Base-by-base conservation (phyloP, 371 early-diverging fungal species). In the Haplosporangium sp. region DNA sequence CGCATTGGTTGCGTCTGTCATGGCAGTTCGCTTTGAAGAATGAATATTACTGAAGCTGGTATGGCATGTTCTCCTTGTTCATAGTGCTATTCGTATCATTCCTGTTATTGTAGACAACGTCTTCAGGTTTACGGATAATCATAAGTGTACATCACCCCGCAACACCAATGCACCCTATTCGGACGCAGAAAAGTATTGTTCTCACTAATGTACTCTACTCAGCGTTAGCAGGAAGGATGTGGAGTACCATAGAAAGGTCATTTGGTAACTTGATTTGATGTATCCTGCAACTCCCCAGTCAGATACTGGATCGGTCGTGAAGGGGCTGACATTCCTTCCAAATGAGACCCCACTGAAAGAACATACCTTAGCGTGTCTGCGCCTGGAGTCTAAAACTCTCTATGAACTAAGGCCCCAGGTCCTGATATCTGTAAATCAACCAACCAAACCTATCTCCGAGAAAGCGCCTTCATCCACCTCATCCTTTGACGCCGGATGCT, bases 121-220 rank as follows among this genome's bases (percentile, higher is more conserved):
- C 65, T 89, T 9, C 70, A 79, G 41, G 83, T 82, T 18, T 89
- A 83, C 51, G 86, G 87, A 56, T 81, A 86, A 8, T 84, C 87
- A 1, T 83, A 88, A 14, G 74, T 81, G 9, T 87, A 84, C 77
- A 55, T 86, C 18, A 16, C 63, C 0, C 82, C 81, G 11, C 58
- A 69, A 9, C 2, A n/a, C 42, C 12, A 69, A 85, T 52, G 55
- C 47, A 7, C 55, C 46, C 7, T 82, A 81, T 52, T 23, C 72
- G 3, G 16, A 45, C 0, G n/a, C 64, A 18, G 20, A 50, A 50
- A 18, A 50, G 18, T 16, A 18, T 18, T 9, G 50, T 50, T 18
- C 50, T 50, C 18, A 18, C 50, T 20, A 50, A n/a, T 18, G 18
- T 20, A 18, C 18, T 18, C 18, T 50, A n/a, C 18, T 5, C 14